Conservation (phyloP, 805 yeast genomes). For the Lipomyces orientalis region DNA sequence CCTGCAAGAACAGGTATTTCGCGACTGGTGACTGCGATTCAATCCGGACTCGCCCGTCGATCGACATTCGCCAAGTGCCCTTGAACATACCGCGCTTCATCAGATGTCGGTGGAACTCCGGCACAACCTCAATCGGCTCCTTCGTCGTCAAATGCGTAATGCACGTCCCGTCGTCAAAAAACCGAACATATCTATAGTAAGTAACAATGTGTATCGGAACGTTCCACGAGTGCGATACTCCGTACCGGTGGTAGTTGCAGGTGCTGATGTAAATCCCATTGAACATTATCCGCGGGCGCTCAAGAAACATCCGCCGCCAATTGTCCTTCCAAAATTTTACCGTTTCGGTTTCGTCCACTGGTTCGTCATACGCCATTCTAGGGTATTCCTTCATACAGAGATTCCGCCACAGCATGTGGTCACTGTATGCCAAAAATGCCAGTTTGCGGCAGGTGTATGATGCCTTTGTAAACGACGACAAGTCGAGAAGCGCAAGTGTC, state of each 20-base stretch:
- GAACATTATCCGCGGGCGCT: constrained; percentile 78
- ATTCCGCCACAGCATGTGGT: constrained; percentile 39
- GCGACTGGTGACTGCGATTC: constrained; percentile 36
- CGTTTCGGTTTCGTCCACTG: constrained; percentile 33
- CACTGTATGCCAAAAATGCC: constrained; percentile 40
- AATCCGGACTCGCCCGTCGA: constrained; percentile 31
- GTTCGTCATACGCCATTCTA: constrained; percentile 38
- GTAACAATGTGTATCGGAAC: constrained; percentile 84
- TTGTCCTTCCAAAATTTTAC: constrained; percentile 23
- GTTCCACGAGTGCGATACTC: constrained; percentile 70
- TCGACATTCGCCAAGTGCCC: constrained; percentile 34
- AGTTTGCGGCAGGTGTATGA: constrained; percentile 39
- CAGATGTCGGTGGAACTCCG: constrained; percentile 50
- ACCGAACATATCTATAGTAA: constrained; percentile 82
- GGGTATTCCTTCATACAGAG: constrained; percentile 41
- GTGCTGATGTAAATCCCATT: constrained; percentile 86
- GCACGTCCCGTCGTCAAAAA: constrained; percentile 78
- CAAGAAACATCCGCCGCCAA: constrained; percentile 59
- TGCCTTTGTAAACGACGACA: constrained; percentile 40
- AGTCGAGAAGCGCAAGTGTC: constrained; percentile 39
- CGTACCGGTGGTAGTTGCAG: constrained; percentile 83
- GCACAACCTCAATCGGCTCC: constrained; percentile 74
- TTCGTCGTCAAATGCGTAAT: constrained; percentile 70
- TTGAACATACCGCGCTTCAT: constrained; percentile 35
- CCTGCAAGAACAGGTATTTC: constrained; percentile 30